Conservation (phyloP, 2,329 filamentous ascomycete genomes). For the Penicillium sp. region DNA sequence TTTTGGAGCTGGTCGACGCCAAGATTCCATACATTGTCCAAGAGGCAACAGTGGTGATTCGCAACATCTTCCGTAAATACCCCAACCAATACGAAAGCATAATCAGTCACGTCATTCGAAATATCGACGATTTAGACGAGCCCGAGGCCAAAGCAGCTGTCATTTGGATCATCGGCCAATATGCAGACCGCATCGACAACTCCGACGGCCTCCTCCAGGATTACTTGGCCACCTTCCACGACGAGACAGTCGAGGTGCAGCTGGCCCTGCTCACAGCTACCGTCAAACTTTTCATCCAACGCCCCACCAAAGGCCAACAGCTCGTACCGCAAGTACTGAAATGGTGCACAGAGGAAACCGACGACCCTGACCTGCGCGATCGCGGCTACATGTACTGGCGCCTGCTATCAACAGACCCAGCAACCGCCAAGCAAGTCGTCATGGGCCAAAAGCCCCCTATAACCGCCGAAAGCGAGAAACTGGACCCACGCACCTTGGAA, state of each 20-base stretch:
- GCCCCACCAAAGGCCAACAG: constrained; percentile 89
- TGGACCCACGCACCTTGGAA: constrained; percentile 86
- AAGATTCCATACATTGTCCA: constrained; percentile 99
- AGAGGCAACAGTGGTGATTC: constrained; percentile 96
- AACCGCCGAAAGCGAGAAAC: constrained; percentile 89
- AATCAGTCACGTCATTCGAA: constrained; percentile 90
- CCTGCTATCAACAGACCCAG: constrained; percentile 85
- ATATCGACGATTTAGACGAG: constrained; percentile 93
- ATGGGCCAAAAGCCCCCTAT: constrained; percentile 98
- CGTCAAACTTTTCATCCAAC: constrained; percentile 95
- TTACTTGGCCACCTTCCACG: constrained; percentile 87
- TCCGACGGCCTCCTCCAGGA: constrained; percentile 90
- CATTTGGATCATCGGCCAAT: constrained; percentile 99
- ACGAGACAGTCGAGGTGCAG: constrained; percentile 94
- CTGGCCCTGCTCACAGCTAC: constrained; percentile 91
- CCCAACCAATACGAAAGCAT: constrained; percentile 98
- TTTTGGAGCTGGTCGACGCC: constrained; percentile 91
- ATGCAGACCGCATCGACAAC: constrained; percentile 95
- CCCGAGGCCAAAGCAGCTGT: constrained; percentile 97
- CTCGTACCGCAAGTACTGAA: constrained; percentile 92
- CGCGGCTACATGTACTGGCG: constrained; percentile 99
- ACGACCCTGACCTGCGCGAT: constrained; percentile 94
- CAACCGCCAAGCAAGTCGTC: constrained; percentile 78
- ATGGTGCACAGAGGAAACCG: constrained; percentile 99
- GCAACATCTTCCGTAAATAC: constrained; percentile 98